phyloP scores from a whole-genome alignment of 768 basidiomycete genomes.

The Epithele typhae region DNA sequence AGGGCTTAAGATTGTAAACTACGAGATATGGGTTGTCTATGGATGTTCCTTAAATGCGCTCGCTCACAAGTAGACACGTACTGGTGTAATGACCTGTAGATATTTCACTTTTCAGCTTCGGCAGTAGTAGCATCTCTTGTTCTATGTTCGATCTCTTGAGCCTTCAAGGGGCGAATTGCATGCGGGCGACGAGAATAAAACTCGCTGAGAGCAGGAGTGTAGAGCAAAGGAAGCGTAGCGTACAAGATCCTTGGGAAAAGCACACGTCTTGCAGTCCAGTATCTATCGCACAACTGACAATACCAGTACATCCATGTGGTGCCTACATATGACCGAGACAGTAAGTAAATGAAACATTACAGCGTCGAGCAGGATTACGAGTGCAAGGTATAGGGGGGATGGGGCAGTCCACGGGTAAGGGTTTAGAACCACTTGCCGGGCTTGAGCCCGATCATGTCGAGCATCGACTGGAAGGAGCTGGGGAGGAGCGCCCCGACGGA shows the following conservation, averaged over 20 bases:
- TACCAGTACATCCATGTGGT: not conserved
- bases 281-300: not conserved
- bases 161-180: too few relatives aligned
- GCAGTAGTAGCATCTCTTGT: too few relatives aligned
- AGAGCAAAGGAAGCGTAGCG: not conserved
- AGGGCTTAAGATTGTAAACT: too few relatives aligned
- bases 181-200: too few relatives aligned
- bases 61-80: too few relatives aligned
- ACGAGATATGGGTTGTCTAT: too few relatives aligned
- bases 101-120: too few relatives aligned
- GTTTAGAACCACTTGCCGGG: slow-evolving; percentile 53
- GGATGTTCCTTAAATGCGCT: too few relatives aligned
- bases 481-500: slow-evolving; percentile 45
- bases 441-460: slow-evolving; percentile 50
- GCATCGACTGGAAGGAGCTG: slow-evolving; percentile 38
- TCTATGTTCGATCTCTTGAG: too few relatives aligned
- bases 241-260: not conserved
- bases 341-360: not conserved
- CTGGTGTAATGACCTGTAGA: too few relatives aligned
- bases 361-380: not conserved
- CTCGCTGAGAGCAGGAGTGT: too few relatives aligned
- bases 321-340: not conserved
- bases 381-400: not conserved
- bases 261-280: not conserved
- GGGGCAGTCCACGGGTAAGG: not conserved